These are phyloP conservation scores for Prosopis cineraria DNA, from an alignment of 306 rosid genomes.

Conservation along the genomic window DNA sequence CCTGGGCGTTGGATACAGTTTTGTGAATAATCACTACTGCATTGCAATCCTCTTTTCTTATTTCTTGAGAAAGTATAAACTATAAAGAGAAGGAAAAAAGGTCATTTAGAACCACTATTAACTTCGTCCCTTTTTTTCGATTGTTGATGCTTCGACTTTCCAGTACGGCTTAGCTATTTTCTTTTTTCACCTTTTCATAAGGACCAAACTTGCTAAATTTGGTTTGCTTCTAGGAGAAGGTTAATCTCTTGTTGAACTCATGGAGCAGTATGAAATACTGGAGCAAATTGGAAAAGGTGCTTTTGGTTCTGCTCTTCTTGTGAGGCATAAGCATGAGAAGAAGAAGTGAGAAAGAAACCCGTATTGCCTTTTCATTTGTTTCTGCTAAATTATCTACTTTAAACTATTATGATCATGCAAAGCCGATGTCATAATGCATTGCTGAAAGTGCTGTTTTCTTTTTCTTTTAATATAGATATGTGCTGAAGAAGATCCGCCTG, in stretches of 20 bases:
- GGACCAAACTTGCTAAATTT: conserved; percentile 36
- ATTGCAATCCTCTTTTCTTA: conserved; percentile 23
- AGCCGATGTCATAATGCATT: conserved; percentile 15
- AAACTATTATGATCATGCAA: conserved; percentile 1
- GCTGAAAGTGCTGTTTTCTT: conserved; percentile 15
- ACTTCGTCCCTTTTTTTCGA: conserved; percentile 1
- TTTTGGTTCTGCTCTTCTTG: conserved; percentile 98
- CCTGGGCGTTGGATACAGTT: conserved; percentile 20
- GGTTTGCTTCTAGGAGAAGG: conserved; percentile 46
- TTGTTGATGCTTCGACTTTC: conserved; percentile 8
- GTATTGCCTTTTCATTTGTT: conserved; percentile 17
- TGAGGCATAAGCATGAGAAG: conserved; percentile 96
- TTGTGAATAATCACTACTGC: conserved; percentile 18
- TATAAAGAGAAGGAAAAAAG: background rate
- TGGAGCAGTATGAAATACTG: conserved; percentile 96
- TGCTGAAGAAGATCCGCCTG: conserved; percentile 93
- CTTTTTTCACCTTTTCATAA: background rate
- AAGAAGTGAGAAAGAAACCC: conserved; percentile 75
- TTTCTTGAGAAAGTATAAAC: conserved; percentile 23
- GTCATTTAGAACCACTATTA: conserved; percentile 15
- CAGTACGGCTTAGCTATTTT: conserved; percentile 9
- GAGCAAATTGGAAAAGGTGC: conserved; percentile 99
- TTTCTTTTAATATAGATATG: conserved; percentile 61
- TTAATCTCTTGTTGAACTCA: conserved; percentile 35
- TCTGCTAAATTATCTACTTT: conserved; percentile 26